Base-by-base conservation (phyloP, 306 rosid species). In the Oemleria cerasiformis region DNA sequence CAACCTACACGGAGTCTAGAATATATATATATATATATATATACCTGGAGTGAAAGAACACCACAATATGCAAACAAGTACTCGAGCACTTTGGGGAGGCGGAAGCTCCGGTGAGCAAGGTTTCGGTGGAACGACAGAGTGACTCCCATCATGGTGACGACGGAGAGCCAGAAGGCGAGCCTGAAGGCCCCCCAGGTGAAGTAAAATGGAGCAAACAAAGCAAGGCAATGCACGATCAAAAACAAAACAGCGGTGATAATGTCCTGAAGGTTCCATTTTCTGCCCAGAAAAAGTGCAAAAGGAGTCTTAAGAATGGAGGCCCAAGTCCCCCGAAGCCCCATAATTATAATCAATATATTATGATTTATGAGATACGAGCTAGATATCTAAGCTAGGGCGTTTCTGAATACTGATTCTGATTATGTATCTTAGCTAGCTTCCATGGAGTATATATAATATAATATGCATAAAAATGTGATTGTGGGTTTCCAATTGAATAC, bases 41-140 rank as follows among this genome's bases (percentile, higher is more conserved):
- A 0, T 30, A 81, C 98, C 95, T 92, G 91, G 80, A 86, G 87
- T 23, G 98, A 92, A n/a, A 78, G 84, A 68, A 71, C 90, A 0
- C 96, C 98, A 44, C 91, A 86, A 53, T 92, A 90, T 0, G 36
- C 2, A 30, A 30, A 30, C 3, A 30, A 1, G 36, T 30, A 30
- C 36, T 30, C 36, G 36, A 30, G 36, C 36, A 30, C 2, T 30
- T 30, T 30, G 36, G 36, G 36, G 36, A 30, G 36, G 36, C 36
- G 36, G 36, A 30, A 30, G 36, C 36, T 30, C 36, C 36, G 36
- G 3, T 30, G 36, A 30, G 36, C 36, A 30, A 30, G 36, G 3
- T 30, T 30, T 30, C 36, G 36, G 36, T 30, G 36, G 36, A 30
- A 30, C 36, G 36, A 30, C 3, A 30, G 36, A 30, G 98, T 93